Evolutionary conservation across 2,329 filamentous ascomycete species (phyloP).

Genomic region (Arthrobotrys iridis): DNA sequence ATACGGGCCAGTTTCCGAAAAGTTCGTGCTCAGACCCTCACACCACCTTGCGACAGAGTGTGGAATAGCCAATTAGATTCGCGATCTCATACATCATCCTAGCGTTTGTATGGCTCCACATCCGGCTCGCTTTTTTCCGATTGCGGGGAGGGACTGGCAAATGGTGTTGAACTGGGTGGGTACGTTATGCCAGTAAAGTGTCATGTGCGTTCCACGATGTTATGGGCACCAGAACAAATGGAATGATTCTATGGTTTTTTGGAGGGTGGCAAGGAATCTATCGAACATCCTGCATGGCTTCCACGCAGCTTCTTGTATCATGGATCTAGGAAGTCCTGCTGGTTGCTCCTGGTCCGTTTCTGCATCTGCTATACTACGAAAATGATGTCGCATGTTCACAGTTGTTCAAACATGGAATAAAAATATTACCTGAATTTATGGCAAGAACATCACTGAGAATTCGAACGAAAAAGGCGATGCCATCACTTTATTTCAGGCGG

Average conservation of each 20-base stretch:
- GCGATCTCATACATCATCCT: constrained; percentile 28
- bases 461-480: constrained; percentile 12
- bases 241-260: constrained; percentile 38
- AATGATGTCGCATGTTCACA: constrained; percentile 35
- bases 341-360: constrained; percentile 18
- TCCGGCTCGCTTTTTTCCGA: constrained; percentile 55
- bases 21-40: constrained; percentile 40
- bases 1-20: constrained; percentile 53
- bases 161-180: constrained; percentile 32
- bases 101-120: constrained; percentile 41
- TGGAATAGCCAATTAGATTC: constrained; percentile 4
- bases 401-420: constrained; percentile 12
- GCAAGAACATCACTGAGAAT: constrained; percentile 4
- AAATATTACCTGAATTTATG: constrained; percentile 21
- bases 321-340: constrained; percentile 34
- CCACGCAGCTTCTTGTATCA: constrained; percentile 51
- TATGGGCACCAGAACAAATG: constrained; percentile 37
- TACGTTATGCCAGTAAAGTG: constrained; percentile 19
- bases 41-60: constrained; percentile 3
- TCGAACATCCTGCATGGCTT: constrained; percentile 50
- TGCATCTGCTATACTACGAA: neutral
- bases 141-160: constrained; percentile 48
- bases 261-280: constrained; percentile 53
- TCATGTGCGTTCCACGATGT: constrained; percentile 50
- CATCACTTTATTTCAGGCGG: constrained; percentile 38